Conservation (phyloP, 2,329 filamentous ascomycete species). For the Aspergillus vadensis region DNA sequence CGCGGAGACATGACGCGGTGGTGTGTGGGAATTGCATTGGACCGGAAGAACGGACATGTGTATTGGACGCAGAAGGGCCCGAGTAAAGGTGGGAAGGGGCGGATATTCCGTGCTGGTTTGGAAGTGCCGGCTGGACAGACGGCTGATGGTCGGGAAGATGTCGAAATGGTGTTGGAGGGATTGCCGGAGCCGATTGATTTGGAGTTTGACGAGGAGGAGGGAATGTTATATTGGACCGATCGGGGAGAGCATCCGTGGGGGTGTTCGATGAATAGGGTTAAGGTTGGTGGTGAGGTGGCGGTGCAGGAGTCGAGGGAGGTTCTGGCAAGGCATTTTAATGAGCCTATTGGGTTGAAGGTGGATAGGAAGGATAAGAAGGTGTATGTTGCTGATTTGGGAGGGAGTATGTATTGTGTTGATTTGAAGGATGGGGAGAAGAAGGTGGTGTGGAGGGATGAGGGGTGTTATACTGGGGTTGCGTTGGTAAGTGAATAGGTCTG, state of each 20-base stretch:
- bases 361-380: slow-evolving; percentile 22
- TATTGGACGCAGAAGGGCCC: slow-evolving; percentile 65
- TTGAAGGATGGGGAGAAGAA: slow-evolving; percentile 21
- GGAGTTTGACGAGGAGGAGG: slow-evolving; percentile 52
- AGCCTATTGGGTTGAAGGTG: slow-evolving; percentile 51
- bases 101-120: slow-evolving; percentile 53
- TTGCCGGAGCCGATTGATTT: slow-evolving; percentile 62
- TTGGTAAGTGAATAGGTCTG: too few species aligned
- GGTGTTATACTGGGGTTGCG: too few species aligned
- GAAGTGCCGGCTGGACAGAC: not conserved
- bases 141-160: not conserved
- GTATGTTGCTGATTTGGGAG: slow-evolving; percentile 34
- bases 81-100: slow-evolving; percentile 53
- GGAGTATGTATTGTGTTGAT: slow-evolving; percentile 29
- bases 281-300: slow-evolving; percentile 24
- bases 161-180: slow-evolving; percentile 37
- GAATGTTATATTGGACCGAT: slow-evolving; percentile 62
- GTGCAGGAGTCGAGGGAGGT: slow-evolving; percentile 19
- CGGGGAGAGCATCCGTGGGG: slow-evolving; percentile 59
- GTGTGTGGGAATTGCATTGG: slow-evolving; percentile 58
- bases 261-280: slow-evolving; percentile 54
- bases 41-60: slow-evolving; percentile 43
- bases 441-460: not conserved
- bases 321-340: slow-evolving; percentile 43
- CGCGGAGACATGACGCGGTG: slow-evolving; percentile 35